Base-by-base conservation (phyloP, 164 flowering plant species). In the Nymphaea thermarum region DNA sequence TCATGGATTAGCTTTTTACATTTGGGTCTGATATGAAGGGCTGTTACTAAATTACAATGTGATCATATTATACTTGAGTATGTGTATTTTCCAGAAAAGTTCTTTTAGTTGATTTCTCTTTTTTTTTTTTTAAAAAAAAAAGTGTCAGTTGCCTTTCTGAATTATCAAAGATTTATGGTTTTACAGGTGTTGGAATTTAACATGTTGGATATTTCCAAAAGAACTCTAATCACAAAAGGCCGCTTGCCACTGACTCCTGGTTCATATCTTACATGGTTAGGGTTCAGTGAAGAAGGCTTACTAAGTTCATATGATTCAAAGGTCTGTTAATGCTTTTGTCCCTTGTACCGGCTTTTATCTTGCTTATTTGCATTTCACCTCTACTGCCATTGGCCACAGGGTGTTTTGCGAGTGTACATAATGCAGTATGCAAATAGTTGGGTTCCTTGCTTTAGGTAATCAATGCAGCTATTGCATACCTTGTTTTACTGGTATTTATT, bases 381-480 rank as follows among this genome's bases (percentile, higher is more conserved):
- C 2, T 0, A 45, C 10, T 12, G 60, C 42, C 14, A 60, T 60
- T 64, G 66, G 45, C 8, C 86, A 81, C 63, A 95, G 99, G 99
- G 96, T 25, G 77, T 88, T 64, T 76, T 95, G 71, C 84, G 98
- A 73, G 86, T 95, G 43, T 92, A 81, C 70, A 81, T 86, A 4
- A 78, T 78, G 60, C 93, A 90, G 77, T 90, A 44, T 80, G 98
- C 95, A 6, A 97, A 98, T 71, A 85, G 86, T 68, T 95, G 99
- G 99, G 75, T 87, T 65, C 99, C 99, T 60, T 72, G 89, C 68
- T 95, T 95, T 86, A 95, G 98, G 99, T 95, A 72, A 6, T 72
- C 67, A 11, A 61, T 55, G 17, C 5, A 15, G n/a, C 17, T 16
- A 16, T 61, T 55, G 1, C 63, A 15, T 61, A 61, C 0, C 41